A percentile compares a stretch with the other conserved stretches of the same genome.
These are phyloP conservation scores for Didymella segeticola DNA, from an alignment of 2,329 filamentous ascomycete species.

Conservation along the genomic window DNA sequence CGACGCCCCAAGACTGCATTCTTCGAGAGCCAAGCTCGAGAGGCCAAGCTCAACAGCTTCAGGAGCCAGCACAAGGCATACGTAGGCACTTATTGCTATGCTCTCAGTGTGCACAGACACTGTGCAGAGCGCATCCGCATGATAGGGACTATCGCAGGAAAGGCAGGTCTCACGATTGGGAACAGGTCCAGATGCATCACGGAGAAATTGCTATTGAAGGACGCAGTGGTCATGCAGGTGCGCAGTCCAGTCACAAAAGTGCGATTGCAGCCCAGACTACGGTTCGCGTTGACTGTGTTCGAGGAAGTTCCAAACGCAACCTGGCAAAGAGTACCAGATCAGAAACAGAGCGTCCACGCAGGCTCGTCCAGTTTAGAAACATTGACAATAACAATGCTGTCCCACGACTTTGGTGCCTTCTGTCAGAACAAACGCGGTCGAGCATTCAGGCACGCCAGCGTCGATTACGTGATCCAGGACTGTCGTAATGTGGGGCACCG, in stretches of 20 bases:
- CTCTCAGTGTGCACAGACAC: background rate
- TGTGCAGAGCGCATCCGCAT: background rate
- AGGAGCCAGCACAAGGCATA: conserved; percentile 6
- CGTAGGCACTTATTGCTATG: conserved; percentile 9
- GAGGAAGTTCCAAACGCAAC: too few species aligned
- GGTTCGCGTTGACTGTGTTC: background rate
- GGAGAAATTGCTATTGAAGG: background rate
- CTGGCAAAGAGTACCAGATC: background rate
- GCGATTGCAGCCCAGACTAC: background rate
- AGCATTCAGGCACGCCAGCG: background rate
- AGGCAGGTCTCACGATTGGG: conserved; percentile 4
- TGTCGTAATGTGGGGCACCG: conserved; percentile 24
- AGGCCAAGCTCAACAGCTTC: background rate
- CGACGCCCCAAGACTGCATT: conserved; percentile 13
- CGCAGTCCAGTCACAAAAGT: background rate
- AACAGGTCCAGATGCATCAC: background rate
- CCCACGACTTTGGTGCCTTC: background rate
- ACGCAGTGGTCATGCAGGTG: background rate
- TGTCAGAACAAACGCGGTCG: background rate
- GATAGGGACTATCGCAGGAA: background rate
- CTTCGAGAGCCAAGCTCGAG: conserved; percentile 13
- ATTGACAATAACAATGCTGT: conserved; percentile 3
- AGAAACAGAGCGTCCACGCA: background rate
- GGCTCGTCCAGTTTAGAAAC: background rate
- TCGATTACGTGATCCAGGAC: conserved; percentile 20